These are phyloP conservation scores for Exophiala sideris DNA, from an alignment of 2,329 filamentous ascomycete genomes.

Conservation along the genomic window DNA sequence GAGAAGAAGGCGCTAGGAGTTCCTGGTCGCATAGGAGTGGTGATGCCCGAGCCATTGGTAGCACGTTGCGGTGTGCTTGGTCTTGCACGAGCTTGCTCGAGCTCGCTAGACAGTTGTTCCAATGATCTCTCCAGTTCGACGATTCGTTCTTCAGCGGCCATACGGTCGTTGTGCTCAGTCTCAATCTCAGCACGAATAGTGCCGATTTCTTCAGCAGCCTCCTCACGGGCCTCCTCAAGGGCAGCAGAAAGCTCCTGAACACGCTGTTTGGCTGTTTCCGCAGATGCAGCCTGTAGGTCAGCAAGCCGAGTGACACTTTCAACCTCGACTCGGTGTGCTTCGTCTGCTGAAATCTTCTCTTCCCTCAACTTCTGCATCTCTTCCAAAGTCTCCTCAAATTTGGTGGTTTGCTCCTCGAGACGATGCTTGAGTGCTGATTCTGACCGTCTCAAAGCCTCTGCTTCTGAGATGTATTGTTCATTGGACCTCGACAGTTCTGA, in stretches of 20 bases:
- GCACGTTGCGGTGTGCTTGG: constrained; percentile 54
- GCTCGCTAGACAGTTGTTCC: constrained; percentile 57
- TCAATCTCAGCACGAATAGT: constrained; percentile 53
- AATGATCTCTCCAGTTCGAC: constrained; percentile 63
- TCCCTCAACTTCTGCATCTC: constrained; percentile 85
- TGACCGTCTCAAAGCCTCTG: constrained; percentile 73
- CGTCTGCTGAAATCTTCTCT: constrained; percentile 73
- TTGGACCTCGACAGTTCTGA: constrained; percentile 82
- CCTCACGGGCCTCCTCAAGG: constrained; percentile 58
- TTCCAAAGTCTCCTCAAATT: constrained; percentile 77
- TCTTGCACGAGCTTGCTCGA: constrained; percentile 41
- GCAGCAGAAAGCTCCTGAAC: constrained; percentile 56
- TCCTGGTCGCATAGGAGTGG: constrained; percentile 49
- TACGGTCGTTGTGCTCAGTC: constrained; percentile 57
- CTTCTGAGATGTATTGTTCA: constrained; percentile 74
- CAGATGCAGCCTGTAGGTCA: constrained; percentile 62
- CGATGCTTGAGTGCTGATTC: constrained; percentile 78
- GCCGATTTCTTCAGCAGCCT: constrained; percentile 59
- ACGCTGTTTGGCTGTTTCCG: constrained; percentile 58
- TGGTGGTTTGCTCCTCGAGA: constrained; percentile 78
- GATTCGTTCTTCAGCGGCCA: constrained; percentile 60
- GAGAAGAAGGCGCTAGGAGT: constrained; percentile 52
- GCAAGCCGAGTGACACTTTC: constrained; percentile 77
- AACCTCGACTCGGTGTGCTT: constrained; percentile 81
- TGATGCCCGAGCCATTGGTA: constrained; percentile 47